A percentile compares a stretch with the other conserved stretches of the same genome.
Evolutionary conservation across 805 yeast genomes (phyloP).

Genomic region (Zygosaccharomyces siamensis): DNA sequence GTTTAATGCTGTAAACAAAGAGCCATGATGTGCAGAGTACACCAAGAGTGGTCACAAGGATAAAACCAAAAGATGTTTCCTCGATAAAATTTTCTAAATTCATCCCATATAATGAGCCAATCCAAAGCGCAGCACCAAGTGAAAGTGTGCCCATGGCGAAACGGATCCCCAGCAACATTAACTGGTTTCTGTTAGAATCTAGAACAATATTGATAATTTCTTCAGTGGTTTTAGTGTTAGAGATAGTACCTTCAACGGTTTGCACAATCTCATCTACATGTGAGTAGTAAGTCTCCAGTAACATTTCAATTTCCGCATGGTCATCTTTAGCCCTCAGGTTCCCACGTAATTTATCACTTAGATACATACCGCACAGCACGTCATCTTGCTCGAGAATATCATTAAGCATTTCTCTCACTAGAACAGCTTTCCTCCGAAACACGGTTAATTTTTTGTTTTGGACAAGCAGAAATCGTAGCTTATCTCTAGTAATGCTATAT

Average conservation of each 20-base stretch:
- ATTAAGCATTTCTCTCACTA: constrained; percentile 79
- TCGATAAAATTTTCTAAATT: constrained; percentile 89
- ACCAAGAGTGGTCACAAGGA: constrained; percentile 39
- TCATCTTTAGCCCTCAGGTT: constrained; percentile 49
- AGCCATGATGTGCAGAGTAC: constrained; percentile 45
- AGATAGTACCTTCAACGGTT: constrained; percentile 66
- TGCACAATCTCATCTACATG: constrained; percentile 94
- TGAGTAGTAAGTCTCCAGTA: constrained; percentile 84
- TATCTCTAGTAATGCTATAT: constrained; percentile 71
- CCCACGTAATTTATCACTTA: constrained; percentile 56
- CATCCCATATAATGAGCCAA: constrained; percentile 94
- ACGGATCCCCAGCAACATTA: constrained; percentile 80
- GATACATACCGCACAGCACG: constrained; percentile 72
- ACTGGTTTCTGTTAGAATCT: constrained; percentile 89
- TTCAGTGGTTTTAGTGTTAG: constrained; percentile 89
- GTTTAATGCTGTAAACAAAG: constrained; percentile 50
- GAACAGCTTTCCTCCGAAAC: constrained; percentile 75
- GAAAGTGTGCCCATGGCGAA: constrained; percentile 81
- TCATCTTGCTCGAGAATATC: constrained; percentile 86
- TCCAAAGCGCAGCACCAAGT: constrained; percentile 70
- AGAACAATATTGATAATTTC: constrained; percentile 89
- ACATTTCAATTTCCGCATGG: constrained; percentile 84
- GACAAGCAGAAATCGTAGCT: constrained; percentile 69
- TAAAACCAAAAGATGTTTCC: constrained; percentile 68
- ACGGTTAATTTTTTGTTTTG: constrained; percentile 81